Conservation (phyloP, 495 filamentous ascomycete species). For the Penicillium paradoxum region DNA sequence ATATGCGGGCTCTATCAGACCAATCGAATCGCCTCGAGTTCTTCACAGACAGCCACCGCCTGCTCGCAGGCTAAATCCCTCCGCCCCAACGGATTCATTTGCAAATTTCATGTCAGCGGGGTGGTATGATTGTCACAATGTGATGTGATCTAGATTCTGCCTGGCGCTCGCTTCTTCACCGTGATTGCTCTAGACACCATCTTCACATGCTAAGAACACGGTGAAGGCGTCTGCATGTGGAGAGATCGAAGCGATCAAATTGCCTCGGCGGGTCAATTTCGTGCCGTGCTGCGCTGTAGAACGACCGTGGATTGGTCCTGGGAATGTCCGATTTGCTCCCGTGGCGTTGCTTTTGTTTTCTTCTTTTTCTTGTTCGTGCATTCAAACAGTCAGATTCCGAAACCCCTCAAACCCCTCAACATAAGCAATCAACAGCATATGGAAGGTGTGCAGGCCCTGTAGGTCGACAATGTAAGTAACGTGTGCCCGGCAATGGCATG, state of each 20-base stretch:
- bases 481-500: not conserved
- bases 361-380: too few relatives aligned
- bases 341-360: constrained; percentile 9
- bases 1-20: not conserved
- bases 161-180: not conserved
- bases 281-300: constrained; percentile 5
- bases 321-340: not conserved
- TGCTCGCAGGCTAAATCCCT: not conserved
- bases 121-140: not conserved
- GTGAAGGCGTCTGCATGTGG: constrained; percentile 11
- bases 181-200: not conserved
- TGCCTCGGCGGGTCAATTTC: constrained; percentile 27
- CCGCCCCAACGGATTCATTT: not conserved
- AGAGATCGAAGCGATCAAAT: constrained; percentile 6
- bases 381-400: not conserved
- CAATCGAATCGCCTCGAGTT: too few relatives aligned
- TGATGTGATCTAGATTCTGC: not conserved
- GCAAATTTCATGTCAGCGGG: not conserved
- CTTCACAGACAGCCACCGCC: constrained; percentile 8
- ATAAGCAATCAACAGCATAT: not conserved
- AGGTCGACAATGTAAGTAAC: not conserved
- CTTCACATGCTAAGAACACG: constrained; percentile 18
- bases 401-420: not conserved
- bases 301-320: constrained; percentile 7
- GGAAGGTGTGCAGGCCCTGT: not conserved